phyloP scores from a whole-genome alignment of 345 rosid genomes.

The Chamaenerion angustifolium region DNA sequence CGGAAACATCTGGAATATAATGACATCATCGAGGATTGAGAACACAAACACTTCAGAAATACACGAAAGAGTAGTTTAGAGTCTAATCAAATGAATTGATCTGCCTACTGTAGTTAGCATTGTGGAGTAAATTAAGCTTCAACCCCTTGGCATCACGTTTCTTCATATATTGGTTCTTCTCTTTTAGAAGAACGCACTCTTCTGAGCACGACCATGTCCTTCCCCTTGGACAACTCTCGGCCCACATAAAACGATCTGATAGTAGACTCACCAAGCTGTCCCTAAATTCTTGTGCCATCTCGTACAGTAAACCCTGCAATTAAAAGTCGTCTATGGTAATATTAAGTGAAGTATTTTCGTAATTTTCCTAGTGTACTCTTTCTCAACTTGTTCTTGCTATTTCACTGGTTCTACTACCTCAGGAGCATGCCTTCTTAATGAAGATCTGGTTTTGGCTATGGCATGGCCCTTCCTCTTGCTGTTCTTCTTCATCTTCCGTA shows the following conservation, averaged over 20 bases:
- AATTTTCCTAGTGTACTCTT: too few relatives aligned
- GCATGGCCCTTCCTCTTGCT: conserved; percentile 4
- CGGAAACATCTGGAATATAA: too few relatives aligned
- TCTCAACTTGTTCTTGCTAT: too few relatives aligned
- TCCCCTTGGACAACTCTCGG: conserved; percentile 42
- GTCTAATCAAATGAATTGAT: too few relatives aligned
- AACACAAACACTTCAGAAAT: too few relatives aligned
- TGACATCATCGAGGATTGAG: too few relatives aligned
- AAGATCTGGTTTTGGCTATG: conserved; percentile 12
- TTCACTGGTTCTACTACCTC: conserved; percentile 8
- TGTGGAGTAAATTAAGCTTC: too few relatives aligned
- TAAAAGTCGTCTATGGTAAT: too few relatives aligned
- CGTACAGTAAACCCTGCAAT: conserved; percentile 63
- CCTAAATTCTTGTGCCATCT: conserved; percentile 45
- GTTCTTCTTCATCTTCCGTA: conserved; percentile 15
- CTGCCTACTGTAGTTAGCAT: too few relatives aligned
- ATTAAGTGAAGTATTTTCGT: too few relatives aligned
- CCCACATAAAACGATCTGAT: conserved; percentile 84
- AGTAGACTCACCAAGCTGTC: conserved; percentile 56
- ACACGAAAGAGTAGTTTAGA: too few relatives aligned
- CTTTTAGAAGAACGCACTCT: neutral
- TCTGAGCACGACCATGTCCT: neutral
- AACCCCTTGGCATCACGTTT: too few relatives aligned
- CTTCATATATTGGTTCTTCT: neutral
- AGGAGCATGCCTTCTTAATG: conserved; percentile 11